Evolutionary conservation across 2,329 filamentous ascomycete species (phyloP), one percentile per base, ranked within the genome.

Genomic region (Sarocladium oryzae): DNA sequence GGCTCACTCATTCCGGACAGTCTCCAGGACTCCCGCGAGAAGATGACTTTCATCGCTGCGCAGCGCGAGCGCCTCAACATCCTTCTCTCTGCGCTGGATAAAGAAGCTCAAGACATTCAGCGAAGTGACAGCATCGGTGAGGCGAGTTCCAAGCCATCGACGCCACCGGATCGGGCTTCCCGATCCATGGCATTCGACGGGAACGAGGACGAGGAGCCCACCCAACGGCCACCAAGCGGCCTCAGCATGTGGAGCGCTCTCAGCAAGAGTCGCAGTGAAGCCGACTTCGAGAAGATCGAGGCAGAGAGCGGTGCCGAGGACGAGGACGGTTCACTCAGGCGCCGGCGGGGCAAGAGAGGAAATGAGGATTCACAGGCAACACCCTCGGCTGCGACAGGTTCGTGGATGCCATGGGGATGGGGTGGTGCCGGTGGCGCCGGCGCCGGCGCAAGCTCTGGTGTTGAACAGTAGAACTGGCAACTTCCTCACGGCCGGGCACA

Each of bases 271-370:
- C 83, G 84, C 56, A 95, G 88, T 65, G 90, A 96, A 64, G 81
- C 80, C 18, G 92, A 95, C 59, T 96, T 96, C 62, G 90, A 95
- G 62, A 88, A 89, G 65, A 88, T 95, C 58, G 87, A 93, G 55
- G 82, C 84, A 30, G 86, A 91, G 62, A 85, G 83, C 60, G 77
- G 77, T 9, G 72, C 71, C 23, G 83, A 81, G 61, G 79, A 80
- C 41, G 74, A 71, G 28, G 72, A 51, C 15, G 13, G 30, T 4
- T 49, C 46, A n/a, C 60, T 69, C 23, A 62, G 66, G 51, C 62
- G 62, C 55, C 66, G 65, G 49, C 30, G 46, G 15, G 33, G 33
- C 5, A 49, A 36, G 32, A 28, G 33, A 6, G 32, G 11, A 3
- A 20, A 26, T 5, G 32, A 49, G 5, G 56, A 66, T 23, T 56